Evolutionary conservation across 163 green algal species (phyloP).

Genomic region (Volvox carteri): DNA sequence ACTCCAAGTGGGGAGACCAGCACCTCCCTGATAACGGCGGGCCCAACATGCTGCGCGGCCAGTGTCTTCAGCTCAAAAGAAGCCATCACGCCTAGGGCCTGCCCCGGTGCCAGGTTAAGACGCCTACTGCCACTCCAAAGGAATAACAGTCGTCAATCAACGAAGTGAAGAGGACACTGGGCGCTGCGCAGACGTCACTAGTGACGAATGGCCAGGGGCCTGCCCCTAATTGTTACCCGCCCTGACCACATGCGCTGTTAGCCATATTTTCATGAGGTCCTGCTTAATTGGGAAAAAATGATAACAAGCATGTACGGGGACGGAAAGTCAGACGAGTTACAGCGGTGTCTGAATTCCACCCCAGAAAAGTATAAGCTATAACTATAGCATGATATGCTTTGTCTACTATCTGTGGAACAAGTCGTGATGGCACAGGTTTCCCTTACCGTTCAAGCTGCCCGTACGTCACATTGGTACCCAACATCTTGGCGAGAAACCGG

Average conservation of each 20-base stretch:
- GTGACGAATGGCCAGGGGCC: conserved; percentile 24
- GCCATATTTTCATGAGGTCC: background rate
- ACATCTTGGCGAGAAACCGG: no score
- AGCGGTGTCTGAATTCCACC: background rate
- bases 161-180: background rate
- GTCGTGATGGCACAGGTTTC: background rate
- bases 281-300: conserved; percentile 10
- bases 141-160: background rate
- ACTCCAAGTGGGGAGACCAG: conserved; percentile 38
- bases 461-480: no score
- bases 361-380: background rate
- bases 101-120: background rate
- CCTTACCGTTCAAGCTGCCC: background rate
- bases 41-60: conserved; percentile 13
- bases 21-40: conserved; percentile 27
- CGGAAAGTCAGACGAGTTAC: conserved; percentile 13
- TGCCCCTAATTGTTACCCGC: background rate
- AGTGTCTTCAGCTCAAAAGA: conserved; percentile 33
- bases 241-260: background rate
- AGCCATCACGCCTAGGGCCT: conserved; percentile 11
- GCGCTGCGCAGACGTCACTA: background rate
- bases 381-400: no score
- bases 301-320: background rate
- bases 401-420: background rate
- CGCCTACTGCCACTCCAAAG: background rate